A percentile compares a stretch with the other conserved stretches of the same genome.
phyloP scores from a whole-genome alignment of 2,329 filamentous ascomycete species.

The Fusarium pseudoanthophilum region DNA sequence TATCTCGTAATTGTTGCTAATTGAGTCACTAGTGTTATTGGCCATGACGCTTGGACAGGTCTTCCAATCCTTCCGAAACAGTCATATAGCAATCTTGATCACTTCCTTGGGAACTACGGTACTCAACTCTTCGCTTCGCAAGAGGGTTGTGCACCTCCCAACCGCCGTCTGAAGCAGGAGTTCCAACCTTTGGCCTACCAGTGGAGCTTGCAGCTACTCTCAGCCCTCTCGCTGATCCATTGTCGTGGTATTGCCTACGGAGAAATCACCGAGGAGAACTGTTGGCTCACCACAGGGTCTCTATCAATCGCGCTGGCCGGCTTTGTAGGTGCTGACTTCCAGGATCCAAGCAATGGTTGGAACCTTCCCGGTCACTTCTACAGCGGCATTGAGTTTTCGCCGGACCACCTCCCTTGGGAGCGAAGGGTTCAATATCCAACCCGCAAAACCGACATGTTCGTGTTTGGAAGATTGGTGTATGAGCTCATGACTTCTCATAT shows the following conservation, averaged over 20 bases:
- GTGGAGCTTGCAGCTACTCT: background rate
- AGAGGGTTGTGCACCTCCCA: fast-evolving
- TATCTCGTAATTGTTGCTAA: too few species aligned
- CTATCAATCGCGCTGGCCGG: background rate
- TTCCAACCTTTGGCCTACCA: background rate
- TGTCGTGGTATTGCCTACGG: background rate
- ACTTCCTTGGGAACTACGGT: background rate
- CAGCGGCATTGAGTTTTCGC: too few species aligned
- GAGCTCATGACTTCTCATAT: background rate
- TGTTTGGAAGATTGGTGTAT: background rate
- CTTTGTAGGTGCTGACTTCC: background rate
- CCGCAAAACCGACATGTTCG: background rate
- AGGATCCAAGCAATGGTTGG: background rate
- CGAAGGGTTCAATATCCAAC: too few species aligned
- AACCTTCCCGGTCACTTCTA: too few species aligned
- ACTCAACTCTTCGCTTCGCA: background rate
- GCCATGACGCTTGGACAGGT: background rate
- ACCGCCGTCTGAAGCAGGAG: fast-evolving
- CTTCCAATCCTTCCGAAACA: background rate
- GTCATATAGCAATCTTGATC: too few species aligned
- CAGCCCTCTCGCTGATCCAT: background rate
- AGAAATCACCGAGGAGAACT: fast-evolving
- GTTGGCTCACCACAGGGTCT: background rate
- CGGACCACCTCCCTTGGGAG: too few species aligned
- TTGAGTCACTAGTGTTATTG: background rate